Base-by-base conservation (phyloP, 176 grass and related monocot genomes). In the Rhynchospora breviuscula region DNA sequence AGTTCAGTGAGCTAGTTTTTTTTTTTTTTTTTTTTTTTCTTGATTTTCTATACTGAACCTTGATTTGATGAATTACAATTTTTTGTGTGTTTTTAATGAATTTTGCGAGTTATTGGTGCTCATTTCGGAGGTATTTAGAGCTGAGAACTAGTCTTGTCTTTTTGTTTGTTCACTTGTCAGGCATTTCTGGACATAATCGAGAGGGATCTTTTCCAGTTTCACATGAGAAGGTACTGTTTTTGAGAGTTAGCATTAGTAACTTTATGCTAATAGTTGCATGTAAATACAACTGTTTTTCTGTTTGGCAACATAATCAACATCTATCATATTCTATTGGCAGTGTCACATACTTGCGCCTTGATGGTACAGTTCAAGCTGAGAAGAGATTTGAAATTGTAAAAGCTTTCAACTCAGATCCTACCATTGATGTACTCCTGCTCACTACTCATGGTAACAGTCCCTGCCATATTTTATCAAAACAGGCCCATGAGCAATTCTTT, bases 331-430 rank as follows among this genome's bases (percentile, higher is more conserved):
- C 3, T 48, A 83, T 18, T 87, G 82, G 66, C 89, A 99, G 96
- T 17, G 81, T 95, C 26, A 92, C 96, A 44, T 99, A 99, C 86
- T 87, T 99, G 85, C 89, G 96, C 45, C 56, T 99, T 53, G 96
- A 99, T 88, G 96, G 96, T 70, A 95, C 96, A 87, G 89, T 99
- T 90, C 86, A 89, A 86, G 56, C 91, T 45, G 91, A 92, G 81
- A 99, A 99, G 85, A 90, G 96, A 93, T 99, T 95, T 93, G 96
- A 95, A 45, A 99, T 99, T 54, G 96, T 99, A 22, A 99, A 95
- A 75, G 88, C 93, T 75, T 99, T 99, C 83, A 99, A 99, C 85
- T 99, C 96, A 58, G 96, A 99, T 86, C 96, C 93, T 63, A 99
- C 96, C 65, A 99, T 99, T 85, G 96, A 95, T 89, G 96, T 89